phyloP scores from a whole-genome alignment of 257 asterid species.

The Avicennia marina region DNA sequence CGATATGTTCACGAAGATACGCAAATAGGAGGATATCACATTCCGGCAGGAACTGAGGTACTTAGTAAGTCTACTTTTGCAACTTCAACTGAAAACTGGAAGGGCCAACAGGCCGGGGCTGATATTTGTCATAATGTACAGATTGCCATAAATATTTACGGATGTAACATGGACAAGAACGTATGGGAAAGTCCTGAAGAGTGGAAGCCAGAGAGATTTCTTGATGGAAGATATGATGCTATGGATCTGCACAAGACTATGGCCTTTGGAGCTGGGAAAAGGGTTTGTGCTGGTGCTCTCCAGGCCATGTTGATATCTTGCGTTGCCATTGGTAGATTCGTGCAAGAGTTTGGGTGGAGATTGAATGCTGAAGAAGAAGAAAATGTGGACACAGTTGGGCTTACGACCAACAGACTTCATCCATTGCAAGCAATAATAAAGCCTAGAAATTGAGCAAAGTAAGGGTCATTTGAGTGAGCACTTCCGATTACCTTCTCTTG shows the following conservation, averaged over 20 bases:
- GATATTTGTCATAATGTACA: too few species aligned
- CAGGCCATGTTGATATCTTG: conserved; percentile 78
- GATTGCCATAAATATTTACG: conserved; percentile 82
- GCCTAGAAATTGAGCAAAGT: conserved; percentile 42
- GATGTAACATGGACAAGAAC: conserved; percentile 75
- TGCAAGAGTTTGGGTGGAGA: conserved; percentile 82
- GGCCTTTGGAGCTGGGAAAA: conserved; percentile 85
- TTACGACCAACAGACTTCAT: conserved; percentile 65
- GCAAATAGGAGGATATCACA: conserved; percentile 66
- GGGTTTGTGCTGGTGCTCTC: conserved; percentile 79
- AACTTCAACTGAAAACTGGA: too few species aligned
- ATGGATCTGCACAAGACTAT: conserved; percentile 62
- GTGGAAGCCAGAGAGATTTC: conserved; percentile 81
- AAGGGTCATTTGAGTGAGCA: too few species aligned
- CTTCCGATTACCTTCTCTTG: too few species aligned
- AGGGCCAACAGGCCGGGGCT: too few species aligned
- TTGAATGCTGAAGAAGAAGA: conserved; percentile 64
- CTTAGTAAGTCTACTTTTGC: too few species aligned
- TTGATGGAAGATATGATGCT: conserved; percentile 35
- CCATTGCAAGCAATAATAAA: conserved; percentile 56
- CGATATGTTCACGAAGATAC: conserved; percentile 76
- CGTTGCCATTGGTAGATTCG: conserved; percentile 60
- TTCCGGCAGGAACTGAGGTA: conserved; percentile 86
- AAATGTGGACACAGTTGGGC: conserved; percentile 64
- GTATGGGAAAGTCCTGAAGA: conserved; percentile 65